Evolutionary conservation across 148 eudicot genomes (phyloP).

Genomic region (Silene conica): DNA sequence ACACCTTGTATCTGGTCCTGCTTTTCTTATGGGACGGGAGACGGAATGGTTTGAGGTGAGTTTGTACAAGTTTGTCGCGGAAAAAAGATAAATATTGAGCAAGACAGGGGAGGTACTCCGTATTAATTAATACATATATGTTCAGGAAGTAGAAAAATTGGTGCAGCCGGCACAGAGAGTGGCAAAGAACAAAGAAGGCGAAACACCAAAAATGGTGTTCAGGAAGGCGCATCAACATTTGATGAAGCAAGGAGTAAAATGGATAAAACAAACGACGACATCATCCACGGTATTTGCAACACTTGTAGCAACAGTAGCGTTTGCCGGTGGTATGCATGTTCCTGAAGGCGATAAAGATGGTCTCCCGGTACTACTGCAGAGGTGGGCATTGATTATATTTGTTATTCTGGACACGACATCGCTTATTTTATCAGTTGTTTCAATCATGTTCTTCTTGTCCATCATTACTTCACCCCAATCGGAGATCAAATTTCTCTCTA

Average conservation of each 20-base stretch:
- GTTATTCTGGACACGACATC: conserved; percentile 20
- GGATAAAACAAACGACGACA: conserved; percentile 28
- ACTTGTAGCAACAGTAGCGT: conserved; percentile 24
- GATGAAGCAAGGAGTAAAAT: conserved; percentile 24
- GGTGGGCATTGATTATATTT: conserved; percentile 12
- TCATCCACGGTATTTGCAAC: conserved; percentile 25
- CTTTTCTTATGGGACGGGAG: neutral
- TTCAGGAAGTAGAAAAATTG: conserved; percentile 24
- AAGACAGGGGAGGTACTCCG: too few species aligned
- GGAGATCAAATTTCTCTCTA: conserved; percentile 4
- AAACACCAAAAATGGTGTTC: conserved; percentile 26
- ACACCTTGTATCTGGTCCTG: neutral
- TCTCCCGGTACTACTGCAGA: neutral
- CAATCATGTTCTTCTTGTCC: conserved; percentile 24
- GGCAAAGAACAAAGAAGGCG: conserved; percentile 22
- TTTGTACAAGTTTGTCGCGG: too few species aligned
- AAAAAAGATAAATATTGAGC: too few species aligned
- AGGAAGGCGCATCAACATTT: conserved; percentile 20
- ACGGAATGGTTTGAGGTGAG: neutral
- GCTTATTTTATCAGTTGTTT: conserved; percentile 14
- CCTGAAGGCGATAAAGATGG: conserved; percentile 18
- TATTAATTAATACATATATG: too few species aligned
- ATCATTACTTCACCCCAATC: conserved; percentile 22
- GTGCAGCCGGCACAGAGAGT: conserved; percentile 25
- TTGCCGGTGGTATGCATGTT: conserved; percentile 19